Conservation (phyloP, 441 rosid species). For the Populus hybrid region DNA sequence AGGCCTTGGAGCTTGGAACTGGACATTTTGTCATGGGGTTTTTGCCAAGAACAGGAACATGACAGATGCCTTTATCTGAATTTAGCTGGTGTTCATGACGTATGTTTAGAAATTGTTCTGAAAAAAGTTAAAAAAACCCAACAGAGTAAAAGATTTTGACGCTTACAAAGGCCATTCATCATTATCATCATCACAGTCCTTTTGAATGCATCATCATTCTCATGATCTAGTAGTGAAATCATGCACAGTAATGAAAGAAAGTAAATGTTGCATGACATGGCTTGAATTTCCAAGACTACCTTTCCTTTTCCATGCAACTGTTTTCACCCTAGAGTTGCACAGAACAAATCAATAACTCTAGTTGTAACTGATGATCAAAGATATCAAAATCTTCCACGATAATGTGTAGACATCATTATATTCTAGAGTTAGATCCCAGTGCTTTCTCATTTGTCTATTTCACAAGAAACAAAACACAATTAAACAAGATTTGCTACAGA, state of each 20-base stretch:
- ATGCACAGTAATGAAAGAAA: not conserved
- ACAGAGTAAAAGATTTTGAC: not conserved
- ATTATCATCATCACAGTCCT: not conserved
- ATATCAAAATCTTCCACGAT: not conserved
- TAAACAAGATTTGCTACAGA: not conserved
- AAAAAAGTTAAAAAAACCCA: not conserved
- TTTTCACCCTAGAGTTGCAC: not conserved
- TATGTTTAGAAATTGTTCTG: not conserved
- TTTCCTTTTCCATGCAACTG: constrained; percentile 4
- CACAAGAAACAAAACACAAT: not conserved
- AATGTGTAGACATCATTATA: not conserved
- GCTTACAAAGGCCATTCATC: not conserved
- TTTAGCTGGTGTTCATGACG: not conserved
- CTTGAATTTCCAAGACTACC: not conserved
- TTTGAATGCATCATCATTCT: not conserved
- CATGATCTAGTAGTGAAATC: not conserved
- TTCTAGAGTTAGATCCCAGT: not conserved
- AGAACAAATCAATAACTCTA: not conserved
- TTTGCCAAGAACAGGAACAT: not conserved
- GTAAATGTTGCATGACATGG: not conserved
- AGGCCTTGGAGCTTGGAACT: not conserved
- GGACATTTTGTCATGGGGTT: not conserved
- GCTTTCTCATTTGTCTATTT: not conserved
- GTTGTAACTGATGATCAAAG: not conserved
- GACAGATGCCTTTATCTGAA: not conserved